These are phyloP conservation scores for Candida sakaeoensis DNA, from an alignment of 805 yeast genomes.

Conservation along the genomic window DNA sequence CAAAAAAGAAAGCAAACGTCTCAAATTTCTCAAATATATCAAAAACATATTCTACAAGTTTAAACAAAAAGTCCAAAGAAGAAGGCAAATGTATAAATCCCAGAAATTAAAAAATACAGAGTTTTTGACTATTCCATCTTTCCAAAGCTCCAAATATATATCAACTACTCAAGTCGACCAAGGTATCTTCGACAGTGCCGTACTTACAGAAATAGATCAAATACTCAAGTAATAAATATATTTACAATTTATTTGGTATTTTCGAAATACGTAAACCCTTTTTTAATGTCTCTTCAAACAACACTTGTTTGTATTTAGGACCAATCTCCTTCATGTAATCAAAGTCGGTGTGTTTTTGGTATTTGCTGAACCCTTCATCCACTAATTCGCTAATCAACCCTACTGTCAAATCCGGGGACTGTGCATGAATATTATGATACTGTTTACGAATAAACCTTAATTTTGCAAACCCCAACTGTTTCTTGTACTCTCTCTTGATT, in stretches of 20 bases:
- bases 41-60: neutral
- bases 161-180: too few species aligned
- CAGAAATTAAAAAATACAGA: too few species aligned
- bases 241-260: slow-evolving; percentile 8
- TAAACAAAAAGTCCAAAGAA: neutral
- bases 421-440: slow-evolving; percentile 16
- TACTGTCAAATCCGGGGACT: slow-evolving; percentile 14
- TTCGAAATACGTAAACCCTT: slow-evolving; percentile 4
- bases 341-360: slow-evolving; percentile 7
- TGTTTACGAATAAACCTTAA: slow-evolving; percentile 8
- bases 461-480: slow-evolving; percentile 5
- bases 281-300: slow-evolving; percentile 6
- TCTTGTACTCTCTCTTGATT: neutral
- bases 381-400: slow-evolving; percentile 7
- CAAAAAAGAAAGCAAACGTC: neutral
- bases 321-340: slow-evolving; percentile 9
- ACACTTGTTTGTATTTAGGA: slow-evolving; percentile 8
- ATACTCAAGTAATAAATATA: too few species aligned
- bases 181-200: too few species aligned
- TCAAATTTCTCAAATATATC: neutral
- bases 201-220: too few species aligned
- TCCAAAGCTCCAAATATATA: neutral
- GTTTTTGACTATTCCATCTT: neutral
- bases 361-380: slow-evolving; percentile 3
- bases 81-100: too few species aligned